These are phyloP conservation scores for Candida incommunis DNA, from an alignment of 805 yeast genomes.

Conservation along the genomic window DNA sequence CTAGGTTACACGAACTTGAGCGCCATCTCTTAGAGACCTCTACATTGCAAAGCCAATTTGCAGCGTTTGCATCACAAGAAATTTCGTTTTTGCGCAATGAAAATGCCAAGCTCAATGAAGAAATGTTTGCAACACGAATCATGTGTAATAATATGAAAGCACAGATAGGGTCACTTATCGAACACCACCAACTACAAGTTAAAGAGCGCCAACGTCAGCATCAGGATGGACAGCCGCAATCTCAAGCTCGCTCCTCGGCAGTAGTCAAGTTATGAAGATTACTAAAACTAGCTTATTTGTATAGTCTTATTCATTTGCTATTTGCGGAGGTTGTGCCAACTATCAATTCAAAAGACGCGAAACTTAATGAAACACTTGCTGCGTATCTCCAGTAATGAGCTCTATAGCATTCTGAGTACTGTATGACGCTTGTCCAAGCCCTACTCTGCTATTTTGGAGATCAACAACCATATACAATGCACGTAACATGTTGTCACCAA, in stretches of 20 bases:
- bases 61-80: not conserved
- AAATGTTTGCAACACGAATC: too few relatives aligned
- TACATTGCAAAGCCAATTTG: too few relatives aligned
- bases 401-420: conserved; percentile 12
- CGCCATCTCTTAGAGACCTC: too few relatives aligned
- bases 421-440: conserved; percentile 33
- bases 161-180: not conserved
- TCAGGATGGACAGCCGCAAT: not conserved
- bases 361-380: not conserved
- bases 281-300: too few relatives aligned
- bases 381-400: conserved; percentile 12
- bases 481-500: conserved; percentile 53
- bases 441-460: conserved; percentile 38
- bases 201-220: not conserved
- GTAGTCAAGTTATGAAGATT: too few relatives aligned
- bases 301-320: too few relatives aligned
- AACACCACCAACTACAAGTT: not conserved
- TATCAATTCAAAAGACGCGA: not conserved
- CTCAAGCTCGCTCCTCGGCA: too few relatives aligned
- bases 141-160: not conserved
- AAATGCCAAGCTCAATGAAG: not conserved
- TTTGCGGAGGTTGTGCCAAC: too few relatives aligned
- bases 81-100: not conserved
- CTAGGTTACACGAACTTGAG: too few relatives aligned
- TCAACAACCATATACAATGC: conserved; percentile 52